These are phyloP conservation scores for Aspergillus brunneoviolaceus DNA, from an alignment of 2,329 filamentous ascomycete genomes.

Conservation along the genomic window DNA sequence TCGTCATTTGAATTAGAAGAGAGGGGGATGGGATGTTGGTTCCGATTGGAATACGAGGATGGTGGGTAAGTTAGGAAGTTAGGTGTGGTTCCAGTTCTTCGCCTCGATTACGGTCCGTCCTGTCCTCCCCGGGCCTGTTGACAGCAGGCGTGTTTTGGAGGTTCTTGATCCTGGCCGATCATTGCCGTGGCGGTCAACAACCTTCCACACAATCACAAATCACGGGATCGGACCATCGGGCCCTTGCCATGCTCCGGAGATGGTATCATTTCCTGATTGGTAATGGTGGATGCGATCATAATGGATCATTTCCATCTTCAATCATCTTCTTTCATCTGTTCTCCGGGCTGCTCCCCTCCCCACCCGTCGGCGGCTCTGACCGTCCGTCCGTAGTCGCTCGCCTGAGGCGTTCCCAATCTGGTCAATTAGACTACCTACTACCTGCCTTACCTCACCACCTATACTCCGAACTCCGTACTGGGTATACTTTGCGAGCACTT, in stretches of 20 bases:
- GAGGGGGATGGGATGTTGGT: background rate
- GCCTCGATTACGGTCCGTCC: too few species aligned
- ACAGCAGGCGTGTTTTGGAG: background rate
- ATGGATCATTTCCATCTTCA: too few species aligned
- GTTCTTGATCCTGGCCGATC: constrained; percentile 23
- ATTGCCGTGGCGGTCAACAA: constrained; percentile 17
- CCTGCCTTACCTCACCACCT: too few species aligned
- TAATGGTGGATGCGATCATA: background rate
- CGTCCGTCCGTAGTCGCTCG: background rate
- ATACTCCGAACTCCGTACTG: constrained; percentile 2
- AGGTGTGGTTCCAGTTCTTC: too few species aligned
- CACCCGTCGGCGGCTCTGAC: background rate
- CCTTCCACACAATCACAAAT: background rate
- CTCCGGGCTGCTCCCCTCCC: too few species aligned
- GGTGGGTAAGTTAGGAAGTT: background rate
- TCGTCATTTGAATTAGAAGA: background rate
- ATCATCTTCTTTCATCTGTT: too few species aligned
- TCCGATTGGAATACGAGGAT: background rate
- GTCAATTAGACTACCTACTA: background rate
- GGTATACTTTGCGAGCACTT: background rate
- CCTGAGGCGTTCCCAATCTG: background rate
- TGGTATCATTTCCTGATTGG: too few species aligned
- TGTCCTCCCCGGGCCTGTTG: too few species aligned
- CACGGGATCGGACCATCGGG: constrained; percentile 10
- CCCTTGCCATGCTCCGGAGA: constrained; percentile 5